Conservation (phyloP, 225 moss, liverwort and hornwort species). For the Bryum argenteum region DNA sequence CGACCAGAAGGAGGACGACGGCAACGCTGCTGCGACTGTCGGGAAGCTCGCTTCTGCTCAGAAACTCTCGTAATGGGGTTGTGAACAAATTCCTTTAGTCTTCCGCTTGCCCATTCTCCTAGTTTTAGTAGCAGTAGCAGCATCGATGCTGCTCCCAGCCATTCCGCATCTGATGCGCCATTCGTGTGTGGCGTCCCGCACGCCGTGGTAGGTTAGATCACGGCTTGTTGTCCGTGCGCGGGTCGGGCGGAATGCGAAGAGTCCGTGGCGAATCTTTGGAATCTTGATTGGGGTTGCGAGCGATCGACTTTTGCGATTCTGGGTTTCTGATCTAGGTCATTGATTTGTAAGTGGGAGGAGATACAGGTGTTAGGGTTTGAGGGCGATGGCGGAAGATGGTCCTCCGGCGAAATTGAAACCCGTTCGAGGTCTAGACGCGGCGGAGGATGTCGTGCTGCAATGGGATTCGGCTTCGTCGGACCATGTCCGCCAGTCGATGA, state of each 20-base stretch:
- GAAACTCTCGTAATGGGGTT: not conserved
- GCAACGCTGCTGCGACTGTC: not conserved
- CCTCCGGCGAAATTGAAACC: conserved; percentile 18
- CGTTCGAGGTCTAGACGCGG: conserved; percentile 60
- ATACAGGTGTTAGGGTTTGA: conserved; percentile 3
- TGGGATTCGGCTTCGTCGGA: conserved; percentile 85
- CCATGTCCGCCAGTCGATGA: conserved; percentile 75
- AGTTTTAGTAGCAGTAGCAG: not conserved
- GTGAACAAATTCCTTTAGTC: not conserved
- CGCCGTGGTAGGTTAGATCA: conserved; percentile 40
- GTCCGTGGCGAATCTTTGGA: not conserved
- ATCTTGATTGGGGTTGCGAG: not conserved
- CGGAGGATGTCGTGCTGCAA: conserved; percentile 75
- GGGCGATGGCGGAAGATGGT: conserved; percentile 42
- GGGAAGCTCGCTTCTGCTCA: not conserved
- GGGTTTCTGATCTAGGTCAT: not conserved
- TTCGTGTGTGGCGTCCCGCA: conserved; percentile 16
- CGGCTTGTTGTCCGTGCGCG: not conserved
- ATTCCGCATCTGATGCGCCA: not conserved
- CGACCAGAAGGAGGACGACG: not conserved
- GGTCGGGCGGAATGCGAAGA: conserved; percentile 24
- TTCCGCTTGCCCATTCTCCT: not conserved
- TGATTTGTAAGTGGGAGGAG: not conserved
- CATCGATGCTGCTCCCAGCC: conserved; percentile 6
- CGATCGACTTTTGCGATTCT: not conserved